Evolutionary conservation across 352 stramenopile genomes (phyloP).

Genomic region (Phytophthora multivora): DNA sequence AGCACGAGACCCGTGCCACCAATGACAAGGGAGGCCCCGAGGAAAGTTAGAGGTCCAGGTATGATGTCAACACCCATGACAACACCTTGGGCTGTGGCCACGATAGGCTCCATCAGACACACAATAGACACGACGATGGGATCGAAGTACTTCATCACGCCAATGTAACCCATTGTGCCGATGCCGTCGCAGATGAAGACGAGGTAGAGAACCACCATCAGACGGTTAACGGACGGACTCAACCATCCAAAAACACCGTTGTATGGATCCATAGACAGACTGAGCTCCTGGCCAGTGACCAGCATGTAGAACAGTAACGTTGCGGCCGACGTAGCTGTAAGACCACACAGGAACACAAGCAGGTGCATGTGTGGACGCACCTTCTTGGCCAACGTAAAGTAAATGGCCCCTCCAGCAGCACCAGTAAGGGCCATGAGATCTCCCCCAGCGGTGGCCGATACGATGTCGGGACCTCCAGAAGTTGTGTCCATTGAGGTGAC

Average conservation of each 20-base stretch:
- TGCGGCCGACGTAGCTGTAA: slow-evolving; percentile 59
- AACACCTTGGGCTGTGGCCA: slow-evolving; percentile 81
- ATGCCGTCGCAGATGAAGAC: slow-evolving; percentile 89
- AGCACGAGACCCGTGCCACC: slow-evolving; percentile 82
- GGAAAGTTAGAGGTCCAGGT: slow-evolving; percentile 70
- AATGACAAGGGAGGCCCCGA: slow-evolving; percentile 78
- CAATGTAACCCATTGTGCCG: slow-evolving; percentile 90
- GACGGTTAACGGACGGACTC: slow-evolving; percentile 49
- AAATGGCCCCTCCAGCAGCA: slow-evolving; percentile 70
- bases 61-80: slow-evolving; percentile 73
- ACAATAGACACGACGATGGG: slow-evolving; percentile 90
- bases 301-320: slow-evolving; percentile 72
- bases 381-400: slow-evolving; percentile 83
- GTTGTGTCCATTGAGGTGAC: slow-evolving; percentile 73
- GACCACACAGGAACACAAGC: slow-evolving; percentile 66
- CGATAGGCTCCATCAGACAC: slow-evolving; percentile 86
- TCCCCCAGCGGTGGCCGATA: slow-evolving; percentile 53
- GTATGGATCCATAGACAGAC: slow-evolving; percentile 60
- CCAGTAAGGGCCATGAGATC: slow-evolving; percentile 76
- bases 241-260: slow-evolving; percentile 88
- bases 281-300: slow-evolving; percentile 55
- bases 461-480: slow-evolving; percentile 39
- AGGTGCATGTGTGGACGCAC: slow-evolving; percentile 73
- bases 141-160: slow-evolving; percentile 94
- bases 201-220: slow-evolving; percentile 83